phyloP scores from a whole-genome alignment of 2,329 filamentous ascomycete genomes.

The Diaporthe helianthi region DNA sequence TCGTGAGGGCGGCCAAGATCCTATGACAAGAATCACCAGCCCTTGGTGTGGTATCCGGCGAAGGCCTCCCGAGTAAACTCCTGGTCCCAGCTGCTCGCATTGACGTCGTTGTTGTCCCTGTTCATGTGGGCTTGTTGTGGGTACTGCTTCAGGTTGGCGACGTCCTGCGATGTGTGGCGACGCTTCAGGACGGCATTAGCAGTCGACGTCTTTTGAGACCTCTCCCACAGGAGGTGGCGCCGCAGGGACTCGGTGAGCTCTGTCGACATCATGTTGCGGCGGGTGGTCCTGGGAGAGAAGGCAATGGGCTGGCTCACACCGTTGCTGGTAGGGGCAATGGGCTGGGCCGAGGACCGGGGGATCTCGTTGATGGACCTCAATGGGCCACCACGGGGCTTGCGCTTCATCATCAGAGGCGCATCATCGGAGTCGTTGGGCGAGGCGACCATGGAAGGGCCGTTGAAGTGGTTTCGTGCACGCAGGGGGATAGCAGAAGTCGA shows the following conservation, averaged over 20 bases:
- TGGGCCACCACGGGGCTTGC: slow-evolving; percentile 56
- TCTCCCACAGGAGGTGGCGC: slow-evolving; percentile 91
- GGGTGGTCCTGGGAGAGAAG: slow-evolving; percentile 88
- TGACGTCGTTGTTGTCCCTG: slow-evolving; percentile 63
- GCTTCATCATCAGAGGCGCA: slow-evolving; percentile 69
- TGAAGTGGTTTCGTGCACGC: slow-evolving; percentile 60
- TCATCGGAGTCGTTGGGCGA: slow-evolving; percentile 68
- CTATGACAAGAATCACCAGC: slow-evolving; percentile 68
- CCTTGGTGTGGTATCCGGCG: slow-evolving; percentile 83
- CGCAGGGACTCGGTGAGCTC: slow-evolving; percentile 93
- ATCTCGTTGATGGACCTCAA: slow-evolving; percentile 66
- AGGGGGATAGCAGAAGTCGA: slow-evolving; percentile 68
- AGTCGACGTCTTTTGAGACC: slow-evolving; percentile 90
- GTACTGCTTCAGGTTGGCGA: slow-evolving; percentile 85
- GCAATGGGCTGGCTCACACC: slow-evolving; percentile 64
- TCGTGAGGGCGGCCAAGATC: background rate
- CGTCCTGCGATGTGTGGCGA: slow-evolving; percentile 87
- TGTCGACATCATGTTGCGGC: slow-evolving; percentile 93
- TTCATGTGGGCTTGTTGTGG: slow-evolving; percentile 70
- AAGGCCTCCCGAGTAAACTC: slow-evolving; percentile 83
- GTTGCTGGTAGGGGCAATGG: slow-evolving; percentile 74
- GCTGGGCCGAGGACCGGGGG: slow-evolving; percentile 70
- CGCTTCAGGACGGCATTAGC: slow-evolving; percentile 89
- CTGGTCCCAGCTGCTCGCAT: slow-evolving; percentile 81
- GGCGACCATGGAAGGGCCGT: slow-evolving; percentile 51